A percentile compares a stretch with the other conserved stretches of the same genome.
These are phyloP conservation scores for Ustulina deusta DNA, from an alignment of 2,329 filamentous ascomycete genomes.

Conservation along the genomic window DNA sequence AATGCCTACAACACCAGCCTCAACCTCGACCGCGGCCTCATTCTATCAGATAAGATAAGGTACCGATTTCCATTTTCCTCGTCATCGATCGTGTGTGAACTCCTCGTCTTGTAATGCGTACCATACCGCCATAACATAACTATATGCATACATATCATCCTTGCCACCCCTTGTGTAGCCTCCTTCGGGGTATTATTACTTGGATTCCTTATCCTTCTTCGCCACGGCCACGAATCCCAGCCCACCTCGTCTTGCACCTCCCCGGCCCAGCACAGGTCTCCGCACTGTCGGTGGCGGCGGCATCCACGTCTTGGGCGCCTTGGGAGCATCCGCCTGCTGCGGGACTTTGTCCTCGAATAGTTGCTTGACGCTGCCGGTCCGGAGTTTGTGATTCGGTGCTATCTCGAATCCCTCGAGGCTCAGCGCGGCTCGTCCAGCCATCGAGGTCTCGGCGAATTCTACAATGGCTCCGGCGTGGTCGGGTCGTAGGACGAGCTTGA, in stretches of 20 bases:
- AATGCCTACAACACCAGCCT: neutral
- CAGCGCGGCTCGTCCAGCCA: slow-evolving; percentile 78
- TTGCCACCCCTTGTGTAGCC: neutral
- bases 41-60: slow-evolving; percentile 4
- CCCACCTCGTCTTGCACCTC: slow-evolving; percentile 48
- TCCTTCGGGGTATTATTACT: slow-evolving; percentile 24
- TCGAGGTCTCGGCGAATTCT: slow-evolving; percentile 78
- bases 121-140: slow-evolving; percentile 1
- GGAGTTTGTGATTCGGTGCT: slow-evolving; percentile 63
- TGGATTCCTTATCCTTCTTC: slow-evolving; percentile 43
- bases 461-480: slow-evolving; percentile 87
- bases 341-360: slow-evolving; percentile 63
- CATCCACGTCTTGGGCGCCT: slow-evolving; percentile 55
- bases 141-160: slow-evolving; percentile 15
- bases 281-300: slow-evolving; percentile 58
- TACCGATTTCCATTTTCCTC: slow-evolving; percentile 8
- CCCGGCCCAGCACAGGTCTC: slow-evolving; percentile 57
- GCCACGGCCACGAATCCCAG: slow-evolving; percentile 56
- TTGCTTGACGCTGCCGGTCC: slow-evolving; percentile 66
- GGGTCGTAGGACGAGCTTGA: slow-evolving; percentile 82
- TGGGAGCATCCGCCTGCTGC: slow-evolving; percentile 53
- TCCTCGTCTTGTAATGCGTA: slow-evolving; percentile 26
- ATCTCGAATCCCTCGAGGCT: slow-evolving; percentile 68
- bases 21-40: neutral
- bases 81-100: slow-evolving; percentile 31